These are phyloP conservation scores for Anacardium occidentale DNA, from an alignment of 345 rosid genomes.

Conservation along the genomic window DNA sequence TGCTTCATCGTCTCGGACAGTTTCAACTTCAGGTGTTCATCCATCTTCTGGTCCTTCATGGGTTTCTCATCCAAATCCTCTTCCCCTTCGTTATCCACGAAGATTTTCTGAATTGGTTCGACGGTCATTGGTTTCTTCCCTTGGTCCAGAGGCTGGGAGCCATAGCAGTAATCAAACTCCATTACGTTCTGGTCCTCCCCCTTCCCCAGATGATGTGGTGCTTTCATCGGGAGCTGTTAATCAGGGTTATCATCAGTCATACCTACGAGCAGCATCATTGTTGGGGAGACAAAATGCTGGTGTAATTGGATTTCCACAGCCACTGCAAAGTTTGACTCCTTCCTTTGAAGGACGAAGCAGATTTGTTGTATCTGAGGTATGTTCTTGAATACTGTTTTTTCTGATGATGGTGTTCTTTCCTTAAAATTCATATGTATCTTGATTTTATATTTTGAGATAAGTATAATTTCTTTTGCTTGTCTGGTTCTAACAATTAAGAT, in stretches of 20 bases:
- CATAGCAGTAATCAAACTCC: conserved; percentile 41
- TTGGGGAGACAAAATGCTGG: conserved; percentile 62
- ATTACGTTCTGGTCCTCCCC: conserved; percentile 36
- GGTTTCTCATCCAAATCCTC: conserved; percentile 50
- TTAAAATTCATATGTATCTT: not conserved
- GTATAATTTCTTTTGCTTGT: too few relatives aligned
- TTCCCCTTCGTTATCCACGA: conserved; percentile 47
- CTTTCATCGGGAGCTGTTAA: conserved; percentile 49
- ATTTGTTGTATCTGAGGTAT: conserved; percentile 71
- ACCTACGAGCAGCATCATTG: conserved; percentile 56
- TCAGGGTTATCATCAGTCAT: conserved; percentile 43
- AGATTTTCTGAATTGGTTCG: conserved; percentile 69
- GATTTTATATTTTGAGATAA: too few relatives aligned
- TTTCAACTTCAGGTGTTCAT: conserved; percentile 44
- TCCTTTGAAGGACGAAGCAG: conserved; percentile 74
- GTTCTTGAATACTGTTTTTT: conserved; percentile 24
- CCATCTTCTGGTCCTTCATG: conserved; percentile 47
- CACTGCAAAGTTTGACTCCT: conserved; percentile 54
- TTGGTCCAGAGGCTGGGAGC: conserved; percentile 44
- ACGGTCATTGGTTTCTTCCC: conserved; percentile 61
- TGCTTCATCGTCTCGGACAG: conserved; percentile 48
- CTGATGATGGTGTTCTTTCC: conserved; percentile 3
- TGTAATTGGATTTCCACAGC: conserved; percentile 49
- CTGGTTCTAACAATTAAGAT: not conserved
- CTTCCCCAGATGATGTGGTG: conserved; percentile 43